phyloP scores from a whole-genome alignment of 192 early-diverging fungal species.

The Polychytrium aggregatum region DNA sequence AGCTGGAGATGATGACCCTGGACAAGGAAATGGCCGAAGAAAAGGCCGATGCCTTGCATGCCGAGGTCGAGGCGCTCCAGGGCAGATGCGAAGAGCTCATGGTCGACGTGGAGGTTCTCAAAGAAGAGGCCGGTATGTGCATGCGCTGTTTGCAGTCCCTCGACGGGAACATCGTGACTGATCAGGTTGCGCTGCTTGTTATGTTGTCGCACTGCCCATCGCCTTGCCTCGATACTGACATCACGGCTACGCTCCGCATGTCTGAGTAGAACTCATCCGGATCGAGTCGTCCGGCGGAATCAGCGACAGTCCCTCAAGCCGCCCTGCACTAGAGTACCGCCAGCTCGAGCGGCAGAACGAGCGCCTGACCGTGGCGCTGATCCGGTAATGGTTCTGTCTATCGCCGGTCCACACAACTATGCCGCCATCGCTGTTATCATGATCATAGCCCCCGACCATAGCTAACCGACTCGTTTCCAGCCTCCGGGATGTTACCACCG shows the following conservation, averaged over 20 bases:
- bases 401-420: too few relatives aligned
- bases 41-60: slow-evolving; percentile 60
- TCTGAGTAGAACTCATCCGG: too few relatives aligned
- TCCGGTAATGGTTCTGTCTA: too few relatives aligned
- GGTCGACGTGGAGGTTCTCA: slow-evolving; percentile 55
- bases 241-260: too few relatives aligned
- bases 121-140: slow-evolving; percentile 44
- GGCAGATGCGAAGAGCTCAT: slow-evolving; percentile 71
- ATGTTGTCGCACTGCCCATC: too few relatives aligned
- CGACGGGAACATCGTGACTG: too few relatives aligned
- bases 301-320: slow-evolving; percentile 11
- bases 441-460: too few relatives aligned
- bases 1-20: slow-evolving; percentile 73
- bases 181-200: too few relatives aligned
- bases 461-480: slow-evolving; percentile 3
- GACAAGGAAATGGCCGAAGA: slow-evolving; percentile 93
- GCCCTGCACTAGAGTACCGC: slow-evolving; percentile 39
- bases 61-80: slow-evolving; percentile 57
- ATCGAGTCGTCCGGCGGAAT: too few relatives aligned
- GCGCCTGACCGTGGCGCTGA: slow-evolving; percentile 75
- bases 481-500: slow-evolving; percentile 67
- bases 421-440: too few relatives aligned
- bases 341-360: slow-evolving; percentile 78
- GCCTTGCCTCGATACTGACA: too few relatives aligned
- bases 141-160: too few relatives aligned